Conservation (phyloP, 2,329 filamentous ascomycete species). For the Arthrocladium fulminans region DNA sequence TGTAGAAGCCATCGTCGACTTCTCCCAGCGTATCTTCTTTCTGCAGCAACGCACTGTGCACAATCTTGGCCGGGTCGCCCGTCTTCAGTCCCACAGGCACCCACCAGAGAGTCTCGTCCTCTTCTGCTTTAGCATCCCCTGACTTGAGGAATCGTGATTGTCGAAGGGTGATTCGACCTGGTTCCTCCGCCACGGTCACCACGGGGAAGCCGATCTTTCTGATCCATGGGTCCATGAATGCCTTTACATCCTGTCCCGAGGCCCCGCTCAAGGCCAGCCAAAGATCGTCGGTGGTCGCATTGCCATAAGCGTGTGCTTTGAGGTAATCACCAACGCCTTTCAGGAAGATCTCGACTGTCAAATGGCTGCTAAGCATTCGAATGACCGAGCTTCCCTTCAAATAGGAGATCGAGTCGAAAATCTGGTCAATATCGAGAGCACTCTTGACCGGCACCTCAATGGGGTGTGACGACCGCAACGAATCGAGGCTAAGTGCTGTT, state of each 20-base stretch:
- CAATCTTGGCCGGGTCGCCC: conserved; percentile 55
- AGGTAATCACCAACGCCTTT: conserved; percentile 85
- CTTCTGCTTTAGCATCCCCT: conserved; percentile 81
- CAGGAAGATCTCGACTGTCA: conserved; percentile 80
- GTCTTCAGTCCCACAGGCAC: conserved; percentile 79
- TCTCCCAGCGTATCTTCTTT: conserved; percentile 66
- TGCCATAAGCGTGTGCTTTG: conserved; percentile 72
- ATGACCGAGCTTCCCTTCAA: conserved; percentile 94
- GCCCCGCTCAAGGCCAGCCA: conserved; percentile 83
- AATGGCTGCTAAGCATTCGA: conserved; percentile 86
- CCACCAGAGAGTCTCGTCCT: conserved; percentile 93
- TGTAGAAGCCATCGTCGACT: conserved; percentile 74
- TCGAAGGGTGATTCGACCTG: conserved; percentile 69
- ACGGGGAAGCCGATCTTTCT: conserved; percentile 91
- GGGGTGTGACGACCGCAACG: conserved; percentile 82
- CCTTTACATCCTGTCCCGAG: conserved; percentile 75
- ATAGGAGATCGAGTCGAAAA: conserved; percentile 95
- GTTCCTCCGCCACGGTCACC: conserved; percentile 73
- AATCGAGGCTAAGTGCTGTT: conserved; percentile 80
- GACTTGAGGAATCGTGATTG: conserved; percentile 87
- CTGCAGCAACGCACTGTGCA: conserved; percentile 59
- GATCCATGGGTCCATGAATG: conserved; percentile 92
- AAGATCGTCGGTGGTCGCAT: conserved; percentile 84
- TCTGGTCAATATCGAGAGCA: conserved; percentile 92
- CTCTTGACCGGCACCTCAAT: conserved; percentile 94